phyloP scores from a whole-genome alignment of 306 rosid genomes.

The Arachis hypogaea region DNA sequence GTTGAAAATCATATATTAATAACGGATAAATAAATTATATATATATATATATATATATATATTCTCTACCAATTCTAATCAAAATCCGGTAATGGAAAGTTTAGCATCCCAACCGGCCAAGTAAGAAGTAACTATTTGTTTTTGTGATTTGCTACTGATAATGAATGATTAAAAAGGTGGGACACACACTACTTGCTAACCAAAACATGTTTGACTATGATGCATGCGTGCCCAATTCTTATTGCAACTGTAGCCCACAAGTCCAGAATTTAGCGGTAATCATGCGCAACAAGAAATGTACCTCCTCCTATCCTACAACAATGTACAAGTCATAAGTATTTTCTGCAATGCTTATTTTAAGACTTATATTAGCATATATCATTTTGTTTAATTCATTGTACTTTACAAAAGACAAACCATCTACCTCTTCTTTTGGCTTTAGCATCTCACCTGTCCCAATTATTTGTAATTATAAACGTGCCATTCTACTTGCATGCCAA shows the following conservation, averaged over 20 bases:
- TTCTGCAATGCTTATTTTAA: constrained; percentile 10
- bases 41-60: no score
- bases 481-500: constrained; percentile 11
- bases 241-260: background rate
- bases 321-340: background rate
- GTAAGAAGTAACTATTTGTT: constrained; percentile 38
- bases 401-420: constrained; percentile 40
- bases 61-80: background rate
- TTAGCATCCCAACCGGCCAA: constrained; percentile 43
- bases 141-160: constrained; percentile 4
- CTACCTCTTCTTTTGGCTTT: constrained; percentile 37
- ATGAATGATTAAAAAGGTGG: constrained; percentile 26
- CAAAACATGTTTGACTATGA: constrained; percentile 33
- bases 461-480: constrained; percentile 19
- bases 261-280: constrained; percentile 19
- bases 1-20: background rate
- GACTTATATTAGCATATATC: constrained; percentile 1
- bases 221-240: constrained; percentile 3
- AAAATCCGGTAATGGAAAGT: constrained; percentile 14
- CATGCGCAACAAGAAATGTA: background rate
- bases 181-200: constrained; percentile 1
- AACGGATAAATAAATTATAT: no score
- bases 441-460: constrained; percentile 37
- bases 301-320: background rate
- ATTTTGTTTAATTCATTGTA: constrained; percentile 31